These are phyloP conservation scores for Alternaria tenuissima DNA, from an alignment of 2,329 filamentous ascomycete species.

Conservation along the genomic window DNA sequence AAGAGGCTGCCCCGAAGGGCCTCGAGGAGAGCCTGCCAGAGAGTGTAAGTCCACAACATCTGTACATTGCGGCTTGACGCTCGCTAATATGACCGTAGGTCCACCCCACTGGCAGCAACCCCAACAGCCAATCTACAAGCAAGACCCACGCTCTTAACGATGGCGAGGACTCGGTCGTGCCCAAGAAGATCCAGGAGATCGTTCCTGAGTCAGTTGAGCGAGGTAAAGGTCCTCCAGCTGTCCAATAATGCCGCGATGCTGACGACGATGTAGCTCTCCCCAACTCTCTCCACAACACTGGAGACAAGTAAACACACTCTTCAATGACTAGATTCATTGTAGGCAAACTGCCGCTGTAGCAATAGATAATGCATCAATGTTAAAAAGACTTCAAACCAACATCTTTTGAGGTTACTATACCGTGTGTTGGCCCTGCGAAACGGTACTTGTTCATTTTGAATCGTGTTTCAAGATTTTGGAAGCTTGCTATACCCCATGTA, in stretches of 20 bases:
- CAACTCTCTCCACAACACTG: conserved; percentile 55
- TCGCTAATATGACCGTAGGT: conserved; percentile 31
- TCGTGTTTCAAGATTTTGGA: neutral
- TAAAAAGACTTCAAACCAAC: neutral
- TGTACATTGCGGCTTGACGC: neutral
- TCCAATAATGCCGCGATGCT: neutral
- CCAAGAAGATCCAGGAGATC: conserved; percentile 55
- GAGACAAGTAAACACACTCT: conserved; percentile 27
- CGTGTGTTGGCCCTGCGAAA: neutral
- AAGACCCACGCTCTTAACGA: conserved; percentile 53
- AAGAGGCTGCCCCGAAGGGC: conserved; percentile 50
- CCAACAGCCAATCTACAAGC: conserved; percentile 44
- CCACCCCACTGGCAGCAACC: conserved; percentile 49
- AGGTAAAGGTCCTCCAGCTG: conserved; percentile 6
- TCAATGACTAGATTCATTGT: neutral
- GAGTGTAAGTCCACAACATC: conserved; percentile 27
- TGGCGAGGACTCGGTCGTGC: conserved; percentile 51
- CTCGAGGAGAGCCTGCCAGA: conserved; percentile 54
- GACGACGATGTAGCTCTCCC: conserved; percentile 39
- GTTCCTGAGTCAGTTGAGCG: conserved; percentile 57
- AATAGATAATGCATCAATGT: neutral
- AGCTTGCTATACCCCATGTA: neutral
- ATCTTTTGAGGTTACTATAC: neutral
- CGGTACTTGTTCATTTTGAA: neutral
- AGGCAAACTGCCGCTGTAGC: neutral